Percentiles rank a stretch among this genome's conserved stretches.
These are phyloP conservation scores for Trichoderma sp. DNA, from an alignment of 2,329 filamentous ascomycete species.

Conservation along the genomic window DNA sequence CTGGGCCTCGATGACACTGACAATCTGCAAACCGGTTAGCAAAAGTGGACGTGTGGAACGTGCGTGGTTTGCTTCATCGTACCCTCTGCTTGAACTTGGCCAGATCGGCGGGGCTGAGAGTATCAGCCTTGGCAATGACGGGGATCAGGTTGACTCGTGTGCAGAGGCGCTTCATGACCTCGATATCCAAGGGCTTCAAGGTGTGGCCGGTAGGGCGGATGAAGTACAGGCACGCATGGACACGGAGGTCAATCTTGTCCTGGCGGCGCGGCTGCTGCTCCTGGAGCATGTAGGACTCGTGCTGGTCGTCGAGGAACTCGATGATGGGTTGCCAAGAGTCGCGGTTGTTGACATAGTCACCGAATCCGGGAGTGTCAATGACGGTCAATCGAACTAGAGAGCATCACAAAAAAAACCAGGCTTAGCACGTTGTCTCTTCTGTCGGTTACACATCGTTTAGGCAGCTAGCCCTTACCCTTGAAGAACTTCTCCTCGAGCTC, in stretches of 20 bases:
- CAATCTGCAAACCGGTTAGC: conserved; percentile 61
- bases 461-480: conserved; percentile 66
- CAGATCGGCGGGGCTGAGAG: conserved; percentile 86
- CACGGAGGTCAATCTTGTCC: conserved; percentile 99
- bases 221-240: conserved; percentile 98
- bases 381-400: conserved; percentile 87
- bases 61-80: conserved; percentile 36
- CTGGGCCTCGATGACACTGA: conserved; percentile 93
- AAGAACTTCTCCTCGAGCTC: conserved; percentile 99
- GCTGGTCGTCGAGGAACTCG: conserved; percentile 99
- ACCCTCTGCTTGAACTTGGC: conserved; percentile 94
- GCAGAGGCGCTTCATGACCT: conserved; percentile 99
- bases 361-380: conserved; percentile 97
- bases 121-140: conserved; percentile 98
- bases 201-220: conserved; percentile 98
- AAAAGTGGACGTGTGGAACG: neutral
- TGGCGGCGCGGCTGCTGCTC: conserved; percentile 97
- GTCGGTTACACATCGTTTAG: neutral
- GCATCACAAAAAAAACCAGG: neutral
- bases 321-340: conserved; percentile 99
- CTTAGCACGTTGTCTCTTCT: neutral
- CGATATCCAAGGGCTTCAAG: conserved; percentile 96
- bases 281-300: conserved; percentile 99
- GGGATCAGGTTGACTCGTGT: conserved; percentile 98
- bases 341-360: conserved; percentile 99